Percentiles rank a stretch among this genome's conserved stretches.
Evolutionary conservation across 805 yeast species (phyloP).

Genomic region (Pichia kluyveri): DNA sequence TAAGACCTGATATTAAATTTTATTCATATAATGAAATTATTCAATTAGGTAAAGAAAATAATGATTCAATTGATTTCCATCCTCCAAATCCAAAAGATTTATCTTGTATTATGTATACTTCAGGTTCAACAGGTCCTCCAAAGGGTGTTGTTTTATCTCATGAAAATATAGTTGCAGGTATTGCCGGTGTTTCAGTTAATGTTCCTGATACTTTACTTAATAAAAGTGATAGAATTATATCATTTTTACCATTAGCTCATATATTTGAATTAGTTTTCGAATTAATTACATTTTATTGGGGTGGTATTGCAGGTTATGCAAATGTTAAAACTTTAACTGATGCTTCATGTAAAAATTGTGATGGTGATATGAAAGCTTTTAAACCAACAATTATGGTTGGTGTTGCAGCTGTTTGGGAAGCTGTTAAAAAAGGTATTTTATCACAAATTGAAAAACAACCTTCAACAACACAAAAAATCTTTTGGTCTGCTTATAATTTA

Average conservation of each 20-base stretch:
- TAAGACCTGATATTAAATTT: conserved; percentile 72
- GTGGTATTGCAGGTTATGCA: conserved; percentile 83
- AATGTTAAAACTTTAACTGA: conserved; percentile 86
- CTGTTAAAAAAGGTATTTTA: conserved; percentile 84
- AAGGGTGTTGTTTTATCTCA: conserved; percentile 73
- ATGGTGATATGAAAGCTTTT: conserved; percentile 80
- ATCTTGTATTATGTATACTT: conserved; percentile 78
- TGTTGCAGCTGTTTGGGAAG: conserved; percentile 98
- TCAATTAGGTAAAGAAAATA: conserved; percentile 49
- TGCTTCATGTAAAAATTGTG: conserved; percentile 70
- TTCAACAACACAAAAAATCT: conserved; percentile 59
- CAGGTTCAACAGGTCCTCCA: conserved; percentile 81
- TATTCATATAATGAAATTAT: conserved; percentile 57
- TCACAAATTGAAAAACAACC: conserved; percentile 65
- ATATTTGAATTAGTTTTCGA: conserved; percentile 91
- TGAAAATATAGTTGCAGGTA: conserved; percentile 67
- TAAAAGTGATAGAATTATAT: conserved; percentile 63
- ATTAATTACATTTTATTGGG: conserved; percentile 76
- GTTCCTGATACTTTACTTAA: conserved; percentile 44
- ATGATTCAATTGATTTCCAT: conserved; percentile 28
- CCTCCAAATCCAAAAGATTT: conserved; percentile 51
- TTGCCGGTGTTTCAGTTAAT: conserved; percentile 69
- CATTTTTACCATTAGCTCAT: conserved; percentile 93
- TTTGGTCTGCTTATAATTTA: conserved; percentile 81
- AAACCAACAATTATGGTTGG: conserved; percentile 95